These are phyloP conservation scores for Avena sativa DNA, from an alignment of 176 grass and related monocot genomes.

Conservation along the genomic window DNA sequence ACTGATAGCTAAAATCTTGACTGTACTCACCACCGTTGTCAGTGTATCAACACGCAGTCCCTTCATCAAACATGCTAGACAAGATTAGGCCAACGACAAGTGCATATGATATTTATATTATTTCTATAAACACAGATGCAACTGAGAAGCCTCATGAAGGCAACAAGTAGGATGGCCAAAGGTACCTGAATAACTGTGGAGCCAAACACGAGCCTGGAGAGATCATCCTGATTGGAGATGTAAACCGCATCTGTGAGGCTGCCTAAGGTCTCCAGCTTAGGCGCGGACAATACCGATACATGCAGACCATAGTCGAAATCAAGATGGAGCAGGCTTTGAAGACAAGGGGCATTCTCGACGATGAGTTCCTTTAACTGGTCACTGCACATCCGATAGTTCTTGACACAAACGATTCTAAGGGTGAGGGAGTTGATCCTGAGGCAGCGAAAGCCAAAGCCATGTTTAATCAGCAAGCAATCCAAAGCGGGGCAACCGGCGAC, in stretches of 20 bases:
- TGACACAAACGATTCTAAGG: background rate
- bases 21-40: background rate
- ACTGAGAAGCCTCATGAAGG: background rate
- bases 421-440: background rate
- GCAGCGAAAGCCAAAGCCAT: background rate
- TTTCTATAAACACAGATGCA: background rate
- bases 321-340: background rate
- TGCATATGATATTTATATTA: background rate
- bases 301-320: background rate
- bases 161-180: background rate
- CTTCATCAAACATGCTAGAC: background rate
- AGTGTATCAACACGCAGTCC: background rate
- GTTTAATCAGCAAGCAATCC: background rate
- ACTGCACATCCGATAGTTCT: fast-evolving
- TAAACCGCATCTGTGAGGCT: background rate
- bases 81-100: background rate
- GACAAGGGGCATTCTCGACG: background rate
- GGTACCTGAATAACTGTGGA: slow-evolving; percentile 1
- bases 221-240: background rate
- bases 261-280: background rate
- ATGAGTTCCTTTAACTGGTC: background rate
- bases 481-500: background rate
- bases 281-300: background rate
- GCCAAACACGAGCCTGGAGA: background rate
- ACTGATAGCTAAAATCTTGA: background rate